Percentiles rank a stretch among this genome's conserved stretches.
Conservation (phyloP, 345 rosid species). For the Gossypium anomalum region DNA sequence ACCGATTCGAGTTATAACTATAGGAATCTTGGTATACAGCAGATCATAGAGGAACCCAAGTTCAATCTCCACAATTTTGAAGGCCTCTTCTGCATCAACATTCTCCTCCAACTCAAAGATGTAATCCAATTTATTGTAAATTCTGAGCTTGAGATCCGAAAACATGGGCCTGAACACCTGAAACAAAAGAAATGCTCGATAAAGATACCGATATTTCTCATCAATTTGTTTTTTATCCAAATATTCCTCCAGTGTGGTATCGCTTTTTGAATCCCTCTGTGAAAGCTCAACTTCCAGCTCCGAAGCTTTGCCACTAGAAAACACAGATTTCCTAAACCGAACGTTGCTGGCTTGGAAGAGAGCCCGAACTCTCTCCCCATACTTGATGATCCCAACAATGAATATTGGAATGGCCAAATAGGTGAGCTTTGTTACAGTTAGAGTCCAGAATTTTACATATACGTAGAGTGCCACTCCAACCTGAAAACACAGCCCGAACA, state of each 20-base stretch:
- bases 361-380: constrained; percentile 2
- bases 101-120: neutral
- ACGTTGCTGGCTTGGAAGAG: neutral
- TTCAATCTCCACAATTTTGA: constrained; percentile 13
- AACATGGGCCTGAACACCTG: neutral
- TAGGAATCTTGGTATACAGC: constrained; percentile 22
- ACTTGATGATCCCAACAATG: constrained; percentile 11
- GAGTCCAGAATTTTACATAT: neutral
- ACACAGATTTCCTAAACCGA: constrained; percentile 2
- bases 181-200: neutral
- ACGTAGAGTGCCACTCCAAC: neutral
- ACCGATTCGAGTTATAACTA: neutral
- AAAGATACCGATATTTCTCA: neutral
- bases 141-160: constrained; percentile 9
- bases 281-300: neutral
- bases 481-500: neutral
- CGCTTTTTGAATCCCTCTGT: neutral
- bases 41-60: constrained; percentile 18
- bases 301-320: neutral
- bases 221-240: neutral
- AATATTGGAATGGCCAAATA: neutral
- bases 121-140: neutral
- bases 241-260: neutral
- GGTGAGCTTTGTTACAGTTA: neutral
- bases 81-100: neutral